Evolutionary conservation across 2,329 filamentous ascomycete genomes (phyloP).

Genomic region (Aspergillus pseudonomiae): DNA sequence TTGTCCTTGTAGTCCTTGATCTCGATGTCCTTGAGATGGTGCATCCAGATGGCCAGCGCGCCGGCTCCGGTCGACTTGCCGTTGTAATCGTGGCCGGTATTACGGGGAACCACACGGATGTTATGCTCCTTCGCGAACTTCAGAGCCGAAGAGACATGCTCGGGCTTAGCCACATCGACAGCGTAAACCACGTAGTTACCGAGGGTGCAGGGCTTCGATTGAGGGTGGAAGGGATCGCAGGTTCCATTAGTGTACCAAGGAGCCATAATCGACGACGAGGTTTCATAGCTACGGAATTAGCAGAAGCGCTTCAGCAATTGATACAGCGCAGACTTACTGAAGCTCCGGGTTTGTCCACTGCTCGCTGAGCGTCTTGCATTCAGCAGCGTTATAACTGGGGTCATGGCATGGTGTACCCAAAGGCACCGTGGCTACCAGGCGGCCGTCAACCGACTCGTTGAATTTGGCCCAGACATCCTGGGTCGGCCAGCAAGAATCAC

Average conservation of each 20-base stretch:
- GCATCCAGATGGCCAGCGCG: conserved; percentile 38
- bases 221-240: conserved; percentile 46
- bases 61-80: conserved; percentile 67
- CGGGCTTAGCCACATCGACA: conserved; percentile 36
- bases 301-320: no score
- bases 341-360: conserved; percentile 50
- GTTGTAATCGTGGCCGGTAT: conserved; percentile 47
- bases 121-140: conserved; percentile 52
- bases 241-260: conserved; percentile 43
- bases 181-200: conserved; percentile 38
- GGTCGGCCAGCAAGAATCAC: conserved; percentile 59
- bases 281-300: conserved; percentile 59
- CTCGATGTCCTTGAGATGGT: conserved; percentile 34
- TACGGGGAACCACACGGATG: conserved; percentile 53
- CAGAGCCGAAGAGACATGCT: conserved; percentile 28
- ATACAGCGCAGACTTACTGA: conserved; percentile 42
- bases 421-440: conserved; percentile 57
- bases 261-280: conserved; percentile 44
- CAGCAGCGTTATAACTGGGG: conserved; percentile 48
- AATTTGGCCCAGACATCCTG: conserved; percentile 51
- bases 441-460: conserved; percentile 56
- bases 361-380: conserved; percentile 46
- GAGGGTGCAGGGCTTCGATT: conserved; percentile 31
- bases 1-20: conserved; percentile 37
- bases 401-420: conserved; percentile 58